Evolutionary conservation across 306 rosid genomes (phyloP), one percentile per base, ranked within the genome.

Genomic region (Prosopis cineraria): DNA sequence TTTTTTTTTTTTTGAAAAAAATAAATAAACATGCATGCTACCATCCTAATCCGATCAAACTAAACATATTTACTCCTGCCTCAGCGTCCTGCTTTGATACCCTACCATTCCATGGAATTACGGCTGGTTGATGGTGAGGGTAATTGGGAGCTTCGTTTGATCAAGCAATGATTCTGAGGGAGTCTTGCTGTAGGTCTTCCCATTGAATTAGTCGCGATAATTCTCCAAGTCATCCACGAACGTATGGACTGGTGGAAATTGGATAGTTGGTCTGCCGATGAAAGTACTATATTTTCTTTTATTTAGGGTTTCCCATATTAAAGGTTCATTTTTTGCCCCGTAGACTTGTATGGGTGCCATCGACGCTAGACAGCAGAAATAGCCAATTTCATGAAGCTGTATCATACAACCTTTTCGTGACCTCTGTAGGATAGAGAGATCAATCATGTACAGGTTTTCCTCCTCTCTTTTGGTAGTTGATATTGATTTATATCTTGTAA

Each of bases 91-190:
- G 99, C 99, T 78, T 76, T 95, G 78, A 93, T 95, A 82, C 99
- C 97, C 31, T 95, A 75, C 85, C 99, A 95, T 78, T 85, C 93
- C 17, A 16, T 72, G 86, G 99, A 95, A 74, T 78, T 95, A 60
- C 97, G 98, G 80, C 89, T 95, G 68, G 88, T 95, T 30, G 99
- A 95, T 52, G 99, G 99, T 1, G 99, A 95, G 89, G 99, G 99
- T 52, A 95, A 93, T 79, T 95, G 99, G 99, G 93, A 93, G 76
- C 95, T 93, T 73, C 93, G 98, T 48, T 73, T 66, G 50, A 95
- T 95, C 84, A 87, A 88, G 87, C 89, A 87, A 76, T 87, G 85
- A 92, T 71, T 60, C 24, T 19, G 10, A 44, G 85, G 67, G 56
- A 58, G 70, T 31, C 55, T 69, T 68, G 73, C 70, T 64, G 74